Evolutionary conservation across 164 flowering plant genomes (phyloP), one percentile per base, ranked within the genome.

Genomic region (Chimonanthus salicifolius): DNA sequence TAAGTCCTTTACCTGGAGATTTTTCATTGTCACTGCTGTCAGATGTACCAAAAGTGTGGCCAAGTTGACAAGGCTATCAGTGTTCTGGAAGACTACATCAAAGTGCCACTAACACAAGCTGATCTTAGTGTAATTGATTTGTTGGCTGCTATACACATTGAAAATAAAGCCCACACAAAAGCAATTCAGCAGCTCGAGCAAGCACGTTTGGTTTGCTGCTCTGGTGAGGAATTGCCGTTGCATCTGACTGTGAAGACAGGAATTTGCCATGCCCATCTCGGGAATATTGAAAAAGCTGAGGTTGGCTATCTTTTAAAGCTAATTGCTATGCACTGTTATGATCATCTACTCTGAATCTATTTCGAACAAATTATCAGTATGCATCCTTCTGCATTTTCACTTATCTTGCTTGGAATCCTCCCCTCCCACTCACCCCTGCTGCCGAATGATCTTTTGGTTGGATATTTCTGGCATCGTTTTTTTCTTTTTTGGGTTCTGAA

Each of bases 251-350:
- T 84, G 18, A 92, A 87, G 82, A 90, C 85, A 70, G 98, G 97
- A 78, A 82, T 92, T 72, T 94, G 97, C 70, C 81, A 89, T 58
- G 80, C 84, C 75, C 80, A 86, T 72, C 89, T 92, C 60, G 91
- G 92, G 74, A 76, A 91, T 78, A 64, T 84, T 80, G 89, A 90
- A 74, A 86, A 84, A 77, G 97, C 98, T 66, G 90, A 92, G 93
- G 94, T 83, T 70, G 71, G 83, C 45, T 65, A 20, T 4, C 58
- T 68, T 11, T 44, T 65, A 65, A 10, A 65, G 47, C 46, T 65
- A 65, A 64, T 5, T 64, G 11, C 47, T 33, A 65, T 6, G 5
- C 8, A 4, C 44, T 33, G 6, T 65, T 44, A 7, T 7, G 20
- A n/a, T 33, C 8, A 63, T 9, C 20, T 63, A 10, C 4, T 16